These are phyloP conservation scores for Penicillium sp. DNA, from an alignment of 2,329 filamentous ascomycete species.

Conservation along the genomic window DNA sequence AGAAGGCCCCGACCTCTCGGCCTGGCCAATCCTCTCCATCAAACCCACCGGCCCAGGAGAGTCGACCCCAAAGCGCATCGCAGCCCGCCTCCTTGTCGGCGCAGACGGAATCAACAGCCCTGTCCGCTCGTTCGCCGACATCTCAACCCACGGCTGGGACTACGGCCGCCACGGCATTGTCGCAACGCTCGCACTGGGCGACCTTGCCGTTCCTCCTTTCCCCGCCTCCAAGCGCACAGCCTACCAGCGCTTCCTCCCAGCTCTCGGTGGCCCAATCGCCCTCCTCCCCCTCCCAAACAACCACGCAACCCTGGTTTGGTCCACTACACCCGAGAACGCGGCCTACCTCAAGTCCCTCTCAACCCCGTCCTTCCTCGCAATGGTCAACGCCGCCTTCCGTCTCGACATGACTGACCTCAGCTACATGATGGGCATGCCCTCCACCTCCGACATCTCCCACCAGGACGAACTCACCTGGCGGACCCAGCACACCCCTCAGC, in stretches of 20 bases:
- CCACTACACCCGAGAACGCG: constrained; percentile 80
- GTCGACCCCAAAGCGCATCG: constrained; percentile 57
- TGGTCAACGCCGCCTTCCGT: constrained; percentile 93
- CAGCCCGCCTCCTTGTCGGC: constrained; percentile 82
- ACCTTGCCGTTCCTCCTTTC: constrained; percentile 31
- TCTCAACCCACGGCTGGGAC: constrained; percentile 87
- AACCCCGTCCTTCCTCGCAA: constrained; percentile 72
- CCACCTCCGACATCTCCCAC: constrained; percentile 45
- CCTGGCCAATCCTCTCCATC: constrained; percentile 84
- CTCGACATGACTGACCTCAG: constrained; percentile 75
- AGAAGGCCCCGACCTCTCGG: constrained; percentile 72
- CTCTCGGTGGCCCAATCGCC: constrained; percentile 75
- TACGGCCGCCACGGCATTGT: constrained; percentile 90
- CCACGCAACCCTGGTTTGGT: constrained; percentile 88
- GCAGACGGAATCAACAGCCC: constrained; percentile 95
- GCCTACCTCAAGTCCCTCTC: constrained; percentile 75
- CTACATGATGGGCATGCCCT: constrained; percentile 73
- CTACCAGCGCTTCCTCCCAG: constrained; percentile 93
- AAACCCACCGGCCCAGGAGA: constrained; percentile 51
- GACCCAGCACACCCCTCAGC: constrained; percentile 65
- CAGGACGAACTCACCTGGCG: constrained; percentile 84
- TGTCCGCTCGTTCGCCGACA: constrained; percentile 84
- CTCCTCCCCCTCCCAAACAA: constrained; percentile 86
- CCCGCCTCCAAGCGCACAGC: constrained; percentile 65
- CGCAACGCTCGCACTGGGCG: constrained; percentile 76